Evolutionary conservation across 169 alveolate genomes (phyloP), one percentile per base, ranked within the genome.

Genomic region (Miamiensis avidus): DNA sequence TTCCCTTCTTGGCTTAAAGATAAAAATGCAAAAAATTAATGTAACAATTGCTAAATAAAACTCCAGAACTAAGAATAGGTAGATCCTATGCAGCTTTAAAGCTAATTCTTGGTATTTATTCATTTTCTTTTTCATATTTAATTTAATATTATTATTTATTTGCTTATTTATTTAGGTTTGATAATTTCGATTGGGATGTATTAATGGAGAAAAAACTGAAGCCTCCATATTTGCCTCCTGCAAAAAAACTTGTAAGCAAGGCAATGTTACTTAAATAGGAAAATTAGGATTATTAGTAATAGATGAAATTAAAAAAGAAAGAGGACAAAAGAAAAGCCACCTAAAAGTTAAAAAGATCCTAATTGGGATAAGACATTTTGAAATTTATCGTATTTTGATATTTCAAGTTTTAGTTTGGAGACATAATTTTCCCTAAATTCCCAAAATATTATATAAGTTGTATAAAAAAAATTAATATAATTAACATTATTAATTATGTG

Each of bases 1-100:
- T 91, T 76, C 96, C 98, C 31, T 31, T 82, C 98, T 99, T n/a
- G 98, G 72, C 75, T 0, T 75, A 83, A 65, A 83, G 75, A 49
- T 4, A 81, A 76, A 34, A 31, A 25, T 88, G 87, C 29, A 89
- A 85, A 65, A 76, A 75, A 34, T 28, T 89, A 64, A 85, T 89
- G 0, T 81, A 76, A 76, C 84, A 89, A 85, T 64, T 89, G 0
- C 76, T 89, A 34, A 81, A 82, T 49, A 89, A 78, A 74, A 89
- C 86, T 31, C 93, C 93, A 30, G 84, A 89, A 32, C 31, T 82
- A 31, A 79, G 93, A 65, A 31, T 82, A 33, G 90, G 93, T 33
- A 85, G 91, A 32, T 74, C 85, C 16, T 81, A 72, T 72, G 85
- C 85, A 33, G 86, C 84, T n/a, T 89, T 1, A 89, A 89, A 65